Evolutionary conservation across 2,329 filamentous ascomycete genomes (phyloP).

Genomic region (Sclerotinia sclerotiorum): DNA sequence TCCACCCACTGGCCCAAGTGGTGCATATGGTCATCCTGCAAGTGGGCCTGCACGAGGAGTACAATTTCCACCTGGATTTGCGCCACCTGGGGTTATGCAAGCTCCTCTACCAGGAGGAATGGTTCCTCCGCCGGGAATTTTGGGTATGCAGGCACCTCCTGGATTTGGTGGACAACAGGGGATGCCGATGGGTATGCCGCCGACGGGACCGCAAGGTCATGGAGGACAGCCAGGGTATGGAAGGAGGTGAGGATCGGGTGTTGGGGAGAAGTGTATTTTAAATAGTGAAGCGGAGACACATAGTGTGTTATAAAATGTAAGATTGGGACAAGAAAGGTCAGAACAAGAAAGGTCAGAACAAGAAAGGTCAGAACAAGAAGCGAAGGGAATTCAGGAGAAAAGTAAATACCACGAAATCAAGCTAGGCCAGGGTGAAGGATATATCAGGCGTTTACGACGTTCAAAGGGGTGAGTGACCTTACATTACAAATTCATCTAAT

Average conservation of each 20-base stretch:
- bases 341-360: no score
- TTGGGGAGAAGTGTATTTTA: background rate
- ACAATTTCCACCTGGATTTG: slow-evolving; percentile 47
- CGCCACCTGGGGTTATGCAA: slow-evolving; percentile 12
- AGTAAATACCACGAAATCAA: slow-evolving; percentile 11
- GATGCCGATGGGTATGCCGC: slow-evolving; percentile 36
- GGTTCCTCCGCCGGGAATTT: slow-evolving; percentile 16
- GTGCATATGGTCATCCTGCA: slow-evolving; percentile 8
- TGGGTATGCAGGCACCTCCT: slow-evolving; percentile 37
- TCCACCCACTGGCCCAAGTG: slow-evolving; percentile 45
- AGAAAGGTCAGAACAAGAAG: no score
- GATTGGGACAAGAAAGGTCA: background rate
- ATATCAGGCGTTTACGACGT: slow-evolving; percentile 16
- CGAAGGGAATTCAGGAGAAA: background rate
- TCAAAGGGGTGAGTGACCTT: slow-evolving; percentile 16
- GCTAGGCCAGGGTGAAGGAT: background rate
- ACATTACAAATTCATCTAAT: background rate
- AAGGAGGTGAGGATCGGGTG: slow-evolving; percentile 6
- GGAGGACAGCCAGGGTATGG: slow-evolving; percentile 27
- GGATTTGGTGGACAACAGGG: slow-evolving; percentile 34
- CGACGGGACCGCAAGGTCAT: slow-evolving; percentile 31
- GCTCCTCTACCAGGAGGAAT: background rate
- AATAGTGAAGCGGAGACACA: background rate
- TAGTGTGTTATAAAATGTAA: background rate
- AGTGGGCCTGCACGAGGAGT: slow-evolving; percentile 3